Evolutionary conservation across 2,329 filamentous ascomycete species (phyloP).

Genomic region (Mollisia scopiformis): DNA sequence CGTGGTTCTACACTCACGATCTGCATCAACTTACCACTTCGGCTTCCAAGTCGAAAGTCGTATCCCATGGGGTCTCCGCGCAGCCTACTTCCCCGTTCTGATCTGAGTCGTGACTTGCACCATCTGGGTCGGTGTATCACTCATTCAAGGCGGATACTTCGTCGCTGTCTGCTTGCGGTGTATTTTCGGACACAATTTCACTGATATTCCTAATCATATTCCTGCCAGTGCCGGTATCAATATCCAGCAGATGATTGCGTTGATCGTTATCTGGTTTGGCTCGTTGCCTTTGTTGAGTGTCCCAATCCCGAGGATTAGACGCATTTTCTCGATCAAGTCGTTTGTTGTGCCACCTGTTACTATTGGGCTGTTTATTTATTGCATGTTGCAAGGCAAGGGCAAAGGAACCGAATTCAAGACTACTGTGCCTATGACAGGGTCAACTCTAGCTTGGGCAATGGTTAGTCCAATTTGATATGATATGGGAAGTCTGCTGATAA

Average conservation of each 20-base stretch:
- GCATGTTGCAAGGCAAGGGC: slow-evolving; percentile 2
- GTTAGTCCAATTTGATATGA: slow-evolving; percentile 17
- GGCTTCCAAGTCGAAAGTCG: background rate
- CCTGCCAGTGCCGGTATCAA: background rate
- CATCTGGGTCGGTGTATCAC: background rate
- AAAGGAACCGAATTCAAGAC: background rate
- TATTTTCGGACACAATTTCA: slow-evolving; percentile 3
- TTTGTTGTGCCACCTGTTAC: background rate
- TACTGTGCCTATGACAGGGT: background rate
- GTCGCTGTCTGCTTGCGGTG: background rate
- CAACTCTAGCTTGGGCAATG: slow-evolving; percentile 7
- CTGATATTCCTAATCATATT: slow-evolving; percentile 5
- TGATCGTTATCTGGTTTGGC: slow-evolving; percentile 1
- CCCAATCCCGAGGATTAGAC: background rate
- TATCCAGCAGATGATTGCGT: background rate
- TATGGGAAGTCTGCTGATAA: background rate
- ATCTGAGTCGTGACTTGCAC: background rate
- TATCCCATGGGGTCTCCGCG: background rate
- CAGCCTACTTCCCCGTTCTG: background rate
- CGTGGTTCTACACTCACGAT: slow-evolving; percentile 2
- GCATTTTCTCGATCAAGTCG: slow-evolving; percentile 4
- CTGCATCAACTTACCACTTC: slow-evolving; percentile 3
- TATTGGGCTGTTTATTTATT: slow-evolving; percentile 1
- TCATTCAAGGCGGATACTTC: slow-evolving; percentile 5
- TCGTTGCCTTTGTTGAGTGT: background rate